phyloP scores from a whole-genome alignment of 2,329 filamentous ascomycete genomes.

The Cladosporium sp. region DNA sequence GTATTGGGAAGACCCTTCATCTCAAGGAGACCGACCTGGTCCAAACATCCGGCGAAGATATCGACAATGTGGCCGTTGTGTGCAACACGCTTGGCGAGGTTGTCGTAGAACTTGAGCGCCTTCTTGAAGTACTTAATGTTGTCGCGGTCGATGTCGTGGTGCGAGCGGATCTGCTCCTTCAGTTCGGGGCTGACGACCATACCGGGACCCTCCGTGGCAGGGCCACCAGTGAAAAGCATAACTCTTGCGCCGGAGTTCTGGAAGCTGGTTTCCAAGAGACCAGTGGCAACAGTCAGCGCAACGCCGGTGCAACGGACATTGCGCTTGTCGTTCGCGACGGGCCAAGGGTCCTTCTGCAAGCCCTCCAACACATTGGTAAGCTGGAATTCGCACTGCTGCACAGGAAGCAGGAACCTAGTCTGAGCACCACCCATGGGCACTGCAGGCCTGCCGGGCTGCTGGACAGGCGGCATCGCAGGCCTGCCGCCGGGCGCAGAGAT shows the following conservation, averaged over 20 bases:
- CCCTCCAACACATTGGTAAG: constrained; percentile 93
- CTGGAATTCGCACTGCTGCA: constrained; percentile 94
- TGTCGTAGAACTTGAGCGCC: constrained; percentile 96
- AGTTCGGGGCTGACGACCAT: constrained; percentile 95
- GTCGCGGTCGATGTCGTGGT: constrained; percentile 97
- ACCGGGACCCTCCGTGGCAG: constrained; percentile 90
- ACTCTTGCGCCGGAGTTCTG: constrained; percentile 91
- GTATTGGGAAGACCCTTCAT: constrained; percentile 98
- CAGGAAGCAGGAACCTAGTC: constrained; percentile 84
- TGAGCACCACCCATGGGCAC: constrained; percentile 72
- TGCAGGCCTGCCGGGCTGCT: constrained; percentile 60
- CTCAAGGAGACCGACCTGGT: constrained; percentile 93
- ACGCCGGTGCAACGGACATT: constrained; percentile 89
- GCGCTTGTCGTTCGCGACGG: constrained; percentile 87
- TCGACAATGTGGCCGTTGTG: constrained; percentile 98
- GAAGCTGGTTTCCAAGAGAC: constrained; percentile 88
- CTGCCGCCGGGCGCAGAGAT: constrained; percentile 61
- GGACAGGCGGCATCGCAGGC: constrained; percentile 59
- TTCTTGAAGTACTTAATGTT: constrained; percentile 99
- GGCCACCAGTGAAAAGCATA: constrained; percentile 94
- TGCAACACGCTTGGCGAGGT: constrained; percentile 83
- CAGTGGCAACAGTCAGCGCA: constrained; percentile 89
- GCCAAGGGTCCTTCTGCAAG: constrained; percentile 95
- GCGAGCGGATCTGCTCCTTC: constrained; percentile 91
- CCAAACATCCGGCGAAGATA: constrained; percentile 93